A percentile compares a stretch with the other conserved stretches of the same genome.
Evolutionary conservation across 176 grass and related monocot species (phyloP).

Genomic region (Musa troglodytarum): DNA sequence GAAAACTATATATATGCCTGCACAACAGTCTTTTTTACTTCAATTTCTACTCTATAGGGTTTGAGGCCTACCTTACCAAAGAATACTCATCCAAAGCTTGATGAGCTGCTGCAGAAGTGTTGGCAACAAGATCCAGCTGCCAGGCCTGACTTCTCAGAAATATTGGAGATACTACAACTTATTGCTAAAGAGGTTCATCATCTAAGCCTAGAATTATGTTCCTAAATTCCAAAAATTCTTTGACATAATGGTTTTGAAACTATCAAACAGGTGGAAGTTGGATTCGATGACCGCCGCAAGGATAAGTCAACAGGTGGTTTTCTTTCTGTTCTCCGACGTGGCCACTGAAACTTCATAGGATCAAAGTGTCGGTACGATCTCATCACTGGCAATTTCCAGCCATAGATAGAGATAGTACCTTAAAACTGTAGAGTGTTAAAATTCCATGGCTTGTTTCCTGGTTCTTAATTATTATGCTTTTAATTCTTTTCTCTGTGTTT

Average conservation of each 20-base stretch:
- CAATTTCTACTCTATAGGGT: slow-evolving; percentile 29
- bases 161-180: slow-evolving; percentile 49
- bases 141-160: slow-evolving; percentile 63
- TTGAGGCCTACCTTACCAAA: slow-evolving; percentile 88
- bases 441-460: too few relatives aligned
- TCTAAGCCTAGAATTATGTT: background rate
- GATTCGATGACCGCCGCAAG: slow-evolving; percentile 46
- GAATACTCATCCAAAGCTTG: slow-evolving; percentile 54
- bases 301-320: slow-evolving; percentile 58
- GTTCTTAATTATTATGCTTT: too few relatives aligned
- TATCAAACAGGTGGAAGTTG: slow-evolving; percentile 47
- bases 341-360: slow-evolving; percentile 3
- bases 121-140: slow-evolving; percentile 57
- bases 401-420: too few relatives aligned
- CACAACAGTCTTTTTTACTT: too few relatives aligned
- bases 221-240: background rate
- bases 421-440: too few relatives aligned
- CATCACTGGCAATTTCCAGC: too few relatives aligned
- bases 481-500: too few relatives aligned
- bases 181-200: slow-evolving; percentile 57
- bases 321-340: slow-evolving; percentile 47
- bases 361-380: too few relatives aligned
- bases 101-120: slow-evolving; percentile 74
- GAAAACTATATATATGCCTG: too few relatives aligned
- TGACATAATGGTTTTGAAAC: background rate